phyloP scores from a whole-genome alignment of 306 rosid genomes.

The Begonia fuchsioides region DNA sequence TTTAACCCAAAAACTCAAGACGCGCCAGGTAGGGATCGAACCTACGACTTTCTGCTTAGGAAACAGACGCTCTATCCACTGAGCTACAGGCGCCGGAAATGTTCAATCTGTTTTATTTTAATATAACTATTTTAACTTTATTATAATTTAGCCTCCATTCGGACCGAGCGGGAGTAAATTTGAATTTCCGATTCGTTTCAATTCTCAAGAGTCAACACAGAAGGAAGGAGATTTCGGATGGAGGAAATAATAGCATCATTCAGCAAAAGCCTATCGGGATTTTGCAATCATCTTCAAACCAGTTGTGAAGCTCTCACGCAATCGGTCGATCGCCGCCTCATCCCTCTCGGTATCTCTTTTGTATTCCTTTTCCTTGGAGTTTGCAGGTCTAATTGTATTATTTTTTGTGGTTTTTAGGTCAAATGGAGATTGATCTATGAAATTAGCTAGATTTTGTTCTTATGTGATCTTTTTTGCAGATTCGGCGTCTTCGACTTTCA shows the following conservation, averaged over 20 bases:
- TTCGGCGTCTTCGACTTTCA: conserved; percentile 74
- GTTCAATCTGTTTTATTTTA: too few relatives aligned
- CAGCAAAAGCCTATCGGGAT: conserved; percentile 35
- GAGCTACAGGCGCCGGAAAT: too few relatives aligned
- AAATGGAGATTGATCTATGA: background rate
- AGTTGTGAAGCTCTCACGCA: conserved; percentile 58
- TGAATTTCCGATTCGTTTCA: background rate
- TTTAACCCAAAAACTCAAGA: too few relatives aligned
- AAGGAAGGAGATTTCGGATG: conserved; percentile 18
- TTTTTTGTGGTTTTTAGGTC: background rate
- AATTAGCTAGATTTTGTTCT: background rate
- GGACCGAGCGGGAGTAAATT: too few relatives aligned
- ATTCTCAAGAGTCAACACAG: background rate
- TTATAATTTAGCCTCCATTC: too few relatives aligned
- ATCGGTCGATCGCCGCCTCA: conserved; percentile 67
- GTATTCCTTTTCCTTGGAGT: too few relatives aligned
- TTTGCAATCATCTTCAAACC: conserved; percentile 68
- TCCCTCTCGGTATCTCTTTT: conserved; percentile 52
- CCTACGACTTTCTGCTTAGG: too few relatives aligned
- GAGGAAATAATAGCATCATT: conserved; percentile 40
- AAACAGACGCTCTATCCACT: too few relatives aligned
- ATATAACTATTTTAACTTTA: too few relatives aligned
- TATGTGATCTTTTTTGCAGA: conserved; percentile 14
- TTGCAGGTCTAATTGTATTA: background rate
- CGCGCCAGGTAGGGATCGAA: too few relatives aligned